Conservation (phyloP, 495 filamentous ascomycete species). For the Neurospora sp. region DNA sequence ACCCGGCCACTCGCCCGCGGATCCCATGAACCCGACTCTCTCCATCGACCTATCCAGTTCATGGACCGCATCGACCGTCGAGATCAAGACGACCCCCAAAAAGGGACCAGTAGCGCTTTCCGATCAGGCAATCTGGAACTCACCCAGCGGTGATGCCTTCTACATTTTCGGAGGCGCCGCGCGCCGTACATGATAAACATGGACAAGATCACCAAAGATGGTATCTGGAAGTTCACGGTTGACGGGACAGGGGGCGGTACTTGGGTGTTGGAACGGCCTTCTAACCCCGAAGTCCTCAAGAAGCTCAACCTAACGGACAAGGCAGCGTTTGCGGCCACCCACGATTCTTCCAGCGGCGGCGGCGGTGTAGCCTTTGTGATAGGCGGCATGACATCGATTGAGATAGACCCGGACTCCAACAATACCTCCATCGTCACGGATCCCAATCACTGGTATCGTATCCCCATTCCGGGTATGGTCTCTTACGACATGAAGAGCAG, state of each 20-base stretch:
- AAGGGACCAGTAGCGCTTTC: conserved; percentile 2
- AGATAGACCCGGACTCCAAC: background rate
- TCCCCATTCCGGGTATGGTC: conserved; percentile 12
- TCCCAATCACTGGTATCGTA: background rate
- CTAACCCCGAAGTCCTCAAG: background rate
- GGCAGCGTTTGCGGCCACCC: background rate
- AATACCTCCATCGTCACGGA: background rate
- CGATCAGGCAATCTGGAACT: conserved; percentile 20
- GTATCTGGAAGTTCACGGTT: conserved; percentile 24
- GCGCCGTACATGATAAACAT: conserved; percentile 3
- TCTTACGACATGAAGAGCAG: conserved; percentile 12
- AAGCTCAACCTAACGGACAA: background rate
- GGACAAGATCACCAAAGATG: conserved; percentile 5
- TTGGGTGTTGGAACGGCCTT: conserved; percentile 15
- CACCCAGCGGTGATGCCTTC: conserved; percentile 13
- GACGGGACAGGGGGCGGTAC: conserved; percentile 25
- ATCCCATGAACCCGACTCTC: conserved; percentile 1
- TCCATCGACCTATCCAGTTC: conserved; percentile 25
- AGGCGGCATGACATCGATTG: conserved; percentile 9
- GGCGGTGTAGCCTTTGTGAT: conserved; percentile 3
- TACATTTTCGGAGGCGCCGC: conserved; percentile 29
- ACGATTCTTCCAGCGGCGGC: background rate
- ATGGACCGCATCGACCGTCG: conserved; percentile 22
- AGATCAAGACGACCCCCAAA: conserved; percentile 14
- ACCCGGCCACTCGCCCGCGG: background rate